Evolutionary conservation across 208 protist genomes (phyloP).

Genomic region (Acanthamoeba sp.): DNA sequence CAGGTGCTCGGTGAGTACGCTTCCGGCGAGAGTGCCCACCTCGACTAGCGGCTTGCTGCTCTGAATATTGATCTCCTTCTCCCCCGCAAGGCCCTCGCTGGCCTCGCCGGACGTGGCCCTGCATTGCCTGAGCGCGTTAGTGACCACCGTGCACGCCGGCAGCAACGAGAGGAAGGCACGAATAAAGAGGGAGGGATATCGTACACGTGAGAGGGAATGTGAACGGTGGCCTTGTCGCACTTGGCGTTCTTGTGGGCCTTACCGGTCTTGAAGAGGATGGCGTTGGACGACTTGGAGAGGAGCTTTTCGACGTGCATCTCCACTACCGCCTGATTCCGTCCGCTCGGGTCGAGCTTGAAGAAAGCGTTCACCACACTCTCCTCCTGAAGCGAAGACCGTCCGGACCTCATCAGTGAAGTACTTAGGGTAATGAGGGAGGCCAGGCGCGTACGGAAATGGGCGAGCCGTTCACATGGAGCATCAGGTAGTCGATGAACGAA

Average conservation of each 20-base stretch:
- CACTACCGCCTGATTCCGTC: neutral
- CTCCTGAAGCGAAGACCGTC: neutral
- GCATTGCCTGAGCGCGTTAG: neutral
- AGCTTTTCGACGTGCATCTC: conserved; percentile 62
- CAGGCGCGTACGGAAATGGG: neutral
- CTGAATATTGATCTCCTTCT: neutral
- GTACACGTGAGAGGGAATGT: neutral
- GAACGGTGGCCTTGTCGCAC: conserved; percentile 9
- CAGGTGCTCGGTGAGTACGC: neutral
- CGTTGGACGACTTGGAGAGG: conserved; percentile 17
- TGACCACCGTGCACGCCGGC: neutral
- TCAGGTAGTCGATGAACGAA: conserved; percentile 30
- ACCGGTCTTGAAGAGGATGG: neutral
- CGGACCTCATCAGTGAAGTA: neutral
- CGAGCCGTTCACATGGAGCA: conserved; percentile 47
- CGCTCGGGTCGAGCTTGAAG: conserved; percentile 54
- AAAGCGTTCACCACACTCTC: neutral
- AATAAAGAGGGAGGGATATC: neutral
- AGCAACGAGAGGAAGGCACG: too few species aligned
- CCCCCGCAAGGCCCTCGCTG: neutral
- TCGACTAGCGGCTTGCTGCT: conserved; percentile 6
- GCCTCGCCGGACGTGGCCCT: neutral
- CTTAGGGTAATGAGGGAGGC: neutral
- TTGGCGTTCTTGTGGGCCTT: neutral
- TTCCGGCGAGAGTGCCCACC: neutral